Evolutionary conservation across 345 rosid species (phyloP).

Genomic region (Populus tremula): DNA sequence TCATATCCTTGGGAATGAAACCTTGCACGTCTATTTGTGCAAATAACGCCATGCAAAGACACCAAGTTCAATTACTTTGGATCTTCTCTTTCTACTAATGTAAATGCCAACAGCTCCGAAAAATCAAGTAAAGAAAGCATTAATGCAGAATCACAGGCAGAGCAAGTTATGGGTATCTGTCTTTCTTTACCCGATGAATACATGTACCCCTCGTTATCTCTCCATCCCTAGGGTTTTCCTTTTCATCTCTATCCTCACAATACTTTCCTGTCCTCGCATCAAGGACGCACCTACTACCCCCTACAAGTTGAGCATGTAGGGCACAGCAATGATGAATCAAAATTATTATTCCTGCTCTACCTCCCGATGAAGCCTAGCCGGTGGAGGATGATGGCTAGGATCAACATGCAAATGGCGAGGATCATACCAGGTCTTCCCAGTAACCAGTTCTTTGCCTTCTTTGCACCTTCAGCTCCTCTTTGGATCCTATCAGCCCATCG

Average conservation of each 20-base stretch:
- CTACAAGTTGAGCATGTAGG: not conserved
- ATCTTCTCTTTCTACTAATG: not conserved
- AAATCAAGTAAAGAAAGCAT: not conserved
- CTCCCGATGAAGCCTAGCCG: slow-evolving; percentile 74
- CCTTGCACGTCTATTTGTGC: not conserved
- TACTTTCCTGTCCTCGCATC: not conserved
- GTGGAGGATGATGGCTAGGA: slow-evolving; percentile 77
- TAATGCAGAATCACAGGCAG: not conserved
- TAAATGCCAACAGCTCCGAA: not conserved
- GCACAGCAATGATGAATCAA: not conserved
- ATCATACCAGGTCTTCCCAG: slow-evolving; percentile 80
- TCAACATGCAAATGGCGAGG: slow-evolving; percentile 71
- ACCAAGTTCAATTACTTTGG: not conserved
- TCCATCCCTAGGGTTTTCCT: not conserved
- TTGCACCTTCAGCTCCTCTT: slow-evolving; percentile 67
- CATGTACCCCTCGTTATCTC: not conserved
- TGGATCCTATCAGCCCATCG: slow-evolving; percentile 82
- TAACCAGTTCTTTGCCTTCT: slow-evolving; percentile 89
- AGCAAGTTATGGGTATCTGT: not conserved
- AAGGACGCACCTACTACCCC: not conserved
- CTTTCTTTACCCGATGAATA: not conserved
- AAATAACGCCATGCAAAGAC: not conserved
- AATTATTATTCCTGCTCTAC: slow-evolving; percentile 23
- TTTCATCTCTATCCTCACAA: not conserved
- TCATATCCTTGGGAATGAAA: not conserved